phyloP scores from a whole-genome alignment of 805 yeast species.

The Ogataea henricii region DNA sequence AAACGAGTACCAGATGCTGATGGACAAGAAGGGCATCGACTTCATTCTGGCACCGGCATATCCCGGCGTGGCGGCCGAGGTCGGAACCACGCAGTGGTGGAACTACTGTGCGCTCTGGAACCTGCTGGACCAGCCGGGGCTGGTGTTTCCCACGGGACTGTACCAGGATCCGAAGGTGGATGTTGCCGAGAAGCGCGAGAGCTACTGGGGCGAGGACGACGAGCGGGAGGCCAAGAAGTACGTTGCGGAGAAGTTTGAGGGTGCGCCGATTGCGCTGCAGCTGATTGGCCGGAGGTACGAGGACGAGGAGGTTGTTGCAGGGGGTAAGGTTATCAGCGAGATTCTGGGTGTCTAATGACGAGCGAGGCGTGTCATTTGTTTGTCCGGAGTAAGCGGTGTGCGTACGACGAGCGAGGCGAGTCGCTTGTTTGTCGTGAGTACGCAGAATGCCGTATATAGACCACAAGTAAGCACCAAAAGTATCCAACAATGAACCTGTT shows the following conservation, averaged over 20 bases:
- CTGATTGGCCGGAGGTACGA: conserved; percentile 52
- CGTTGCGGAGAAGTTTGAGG: conserved; percentile 45
- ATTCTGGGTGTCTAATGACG: conserved; percentile 14
- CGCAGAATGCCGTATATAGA: too few species aligned
- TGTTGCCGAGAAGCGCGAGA: conserved; percentile 42
- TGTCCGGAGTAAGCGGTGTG: too few species aligned
- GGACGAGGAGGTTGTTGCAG: conserved; percentile 54
- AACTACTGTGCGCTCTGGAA: conserved; percentile 77
- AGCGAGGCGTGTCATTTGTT: background rate
- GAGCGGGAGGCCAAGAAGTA: conserved; percentile 48
- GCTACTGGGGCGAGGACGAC: conserved; percentile 47
- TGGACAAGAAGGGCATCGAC: conserved; percentile 58
- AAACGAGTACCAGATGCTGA: conserved; percentile 53
- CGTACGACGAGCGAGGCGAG: too few species aligned
- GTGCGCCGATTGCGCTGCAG: conserved; percentile 59
- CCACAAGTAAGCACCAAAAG: too few species aligned
- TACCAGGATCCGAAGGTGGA: conserved; percentile 54
- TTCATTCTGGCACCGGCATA: conserved; percentile 68
- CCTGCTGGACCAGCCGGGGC: conserved; percentile 67
- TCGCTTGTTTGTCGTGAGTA: too few species aligned
- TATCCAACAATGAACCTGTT: too few species aligned
- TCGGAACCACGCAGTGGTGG: conserved; percentile 61
- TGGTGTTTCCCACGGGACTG: conserved; percentile 62
- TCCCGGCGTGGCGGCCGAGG: conserved; percentile 64
- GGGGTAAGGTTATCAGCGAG: conserved; percentile 32